Percentiles rank a stretch among this genome's conserved stretches.
Evolutionary conservation across 306 rosid species (phyloP).

Genomic region (Vachellia collinsii): DNA sequence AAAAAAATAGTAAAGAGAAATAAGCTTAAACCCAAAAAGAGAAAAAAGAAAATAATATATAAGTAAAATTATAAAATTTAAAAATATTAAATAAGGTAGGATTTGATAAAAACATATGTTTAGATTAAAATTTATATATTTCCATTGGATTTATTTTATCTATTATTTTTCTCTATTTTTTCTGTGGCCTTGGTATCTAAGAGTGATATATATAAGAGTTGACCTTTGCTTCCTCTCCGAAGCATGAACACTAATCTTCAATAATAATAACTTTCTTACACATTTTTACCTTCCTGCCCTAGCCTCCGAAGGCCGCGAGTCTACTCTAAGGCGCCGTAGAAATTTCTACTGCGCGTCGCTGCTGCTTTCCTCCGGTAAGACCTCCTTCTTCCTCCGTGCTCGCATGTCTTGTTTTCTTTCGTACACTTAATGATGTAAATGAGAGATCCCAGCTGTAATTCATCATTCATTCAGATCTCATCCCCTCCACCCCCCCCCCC

Average conservation of each 20-base stretch:
- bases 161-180: too few species aligned
- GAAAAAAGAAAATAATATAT: too few species aligned
- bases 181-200: too few species aligned
- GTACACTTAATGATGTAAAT: neutral
- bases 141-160: too few species aligned
- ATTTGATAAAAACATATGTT: too few species aligned
- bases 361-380: conserved; percentile 1
- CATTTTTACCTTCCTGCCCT: conserved; percentile 11
- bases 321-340: conserved; percentile 17
- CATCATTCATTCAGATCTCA: conserved; percentile 14
- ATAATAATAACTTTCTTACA: neutral
- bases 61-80: too few species aligned
- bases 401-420: neutral
- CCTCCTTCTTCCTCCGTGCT: neutral
- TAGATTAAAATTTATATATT: too few species aligned
- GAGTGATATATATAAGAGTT: too few species aligned
- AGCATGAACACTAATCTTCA: neutral
- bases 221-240: neutral
- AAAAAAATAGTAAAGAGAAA: too few species aligned
- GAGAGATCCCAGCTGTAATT: neutral
- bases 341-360: neutral
- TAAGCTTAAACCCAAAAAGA: too few species aligned
- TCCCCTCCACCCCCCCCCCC: neutral
- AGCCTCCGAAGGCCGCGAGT: neutral
- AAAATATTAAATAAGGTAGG: too few species aligned